Base-by-base conservation (phyloP, 495 filamentous ascomycete genomes). In the Penicillium coffeae region DNA sequence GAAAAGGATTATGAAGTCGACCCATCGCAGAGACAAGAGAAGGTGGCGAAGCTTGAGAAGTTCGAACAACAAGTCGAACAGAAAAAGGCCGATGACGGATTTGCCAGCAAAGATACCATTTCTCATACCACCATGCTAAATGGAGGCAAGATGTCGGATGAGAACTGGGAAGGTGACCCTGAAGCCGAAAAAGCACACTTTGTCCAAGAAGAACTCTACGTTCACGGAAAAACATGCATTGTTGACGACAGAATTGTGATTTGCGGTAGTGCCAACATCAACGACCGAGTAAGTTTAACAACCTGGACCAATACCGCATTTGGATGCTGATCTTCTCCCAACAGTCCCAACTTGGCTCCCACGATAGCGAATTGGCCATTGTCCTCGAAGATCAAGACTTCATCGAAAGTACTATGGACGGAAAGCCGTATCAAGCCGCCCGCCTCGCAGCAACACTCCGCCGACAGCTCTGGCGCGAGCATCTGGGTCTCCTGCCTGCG, bases 171-270 rank as follows among this genome's bases (percentile, higher is more conserved):
- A 6, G 85, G 84, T 2, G 75, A 85, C 7, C 70, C 80, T 0
- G 78, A 90, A 48, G 76, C 77, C 12, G 92, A 96, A 58, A 83
- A 86, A 52, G 79, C 86, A 19, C 89, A 93, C 54, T 89, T 95
- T 69, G 82, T 96, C 39, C 91, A 96, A 59, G 92, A 98, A 63
- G 90, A 98, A 71, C 77, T 96, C 1, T 98, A 96, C 54, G 80
- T 96, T 32, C 92, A 98, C 60, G 86, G 82, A 33, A 96, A 96
- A 67, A 75, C 93, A 25, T 76, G 88, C 49, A 95, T 95, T 52
- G 88, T 83, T 12, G 90, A 96, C 58, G 89, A 96, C 60, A 76
- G 80, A 32, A 77, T 86, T 32, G 84, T 83, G 19, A 85, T 96
- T 47, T 95, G 91, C 61, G 92, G 92, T 13, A 87, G 81, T 44